These are phyloP conservation scores for Prunus salicina DNA, from an alignment of 306 rosid genomes.

Conservation along the genomic window DNA sequence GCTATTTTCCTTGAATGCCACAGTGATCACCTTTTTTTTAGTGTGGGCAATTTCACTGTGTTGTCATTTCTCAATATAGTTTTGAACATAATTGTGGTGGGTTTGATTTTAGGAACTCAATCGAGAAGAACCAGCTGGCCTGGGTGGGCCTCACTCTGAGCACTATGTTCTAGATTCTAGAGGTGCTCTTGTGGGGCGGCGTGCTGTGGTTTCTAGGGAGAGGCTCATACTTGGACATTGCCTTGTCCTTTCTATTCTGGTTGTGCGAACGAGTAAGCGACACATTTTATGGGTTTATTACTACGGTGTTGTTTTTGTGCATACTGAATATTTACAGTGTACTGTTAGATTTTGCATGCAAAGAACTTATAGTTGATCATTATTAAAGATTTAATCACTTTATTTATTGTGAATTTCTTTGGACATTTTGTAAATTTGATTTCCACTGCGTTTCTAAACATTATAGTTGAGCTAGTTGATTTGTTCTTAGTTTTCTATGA, in stretches of 20 bases:
- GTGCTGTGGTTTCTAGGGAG: conserved; percentile 85
- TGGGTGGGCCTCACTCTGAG: conserved; percentile 92
- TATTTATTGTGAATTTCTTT: background rate
- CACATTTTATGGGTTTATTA: conserved; percentile 24
- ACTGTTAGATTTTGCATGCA: background rate
- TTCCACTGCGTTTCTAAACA: background rate
- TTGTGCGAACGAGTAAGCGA: conserved; percentile 73
- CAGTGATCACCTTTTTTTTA: background rate
- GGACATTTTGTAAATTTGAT: too few species aligned
- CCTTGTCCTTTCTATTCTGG: conserved; percentile 73
- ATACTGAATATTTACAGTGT: conserved; percentile 14
- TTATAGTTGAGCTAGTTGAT: background rate
- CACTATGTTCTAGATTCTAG: conserved; percentile 81
- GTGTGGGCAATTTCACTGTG: background rate
- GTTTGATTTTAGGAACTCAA: conserved; percentile 68
- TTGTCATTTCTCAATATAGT: background rate
- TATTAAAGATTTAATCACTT: background rate
- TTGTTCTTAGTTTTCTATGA: background rate
- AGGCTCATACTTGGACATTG: conserved; percentile 92
- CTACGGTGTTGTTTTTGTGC: background rate
- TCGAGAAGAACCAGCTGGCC: conserved; percentile 92
- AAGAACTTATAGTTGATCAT: background rate
- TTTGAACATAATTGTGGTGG: background rate
- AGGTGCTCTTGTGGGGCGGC: conserved; percentile 95
- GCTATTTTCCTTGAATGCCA: conserved; percentile 4